These are phyloP conservation scores for Hylodesmum podocarpum DNA, from an alignment of 306 rosid genomes.

Conservation along the genomic window DNA sequence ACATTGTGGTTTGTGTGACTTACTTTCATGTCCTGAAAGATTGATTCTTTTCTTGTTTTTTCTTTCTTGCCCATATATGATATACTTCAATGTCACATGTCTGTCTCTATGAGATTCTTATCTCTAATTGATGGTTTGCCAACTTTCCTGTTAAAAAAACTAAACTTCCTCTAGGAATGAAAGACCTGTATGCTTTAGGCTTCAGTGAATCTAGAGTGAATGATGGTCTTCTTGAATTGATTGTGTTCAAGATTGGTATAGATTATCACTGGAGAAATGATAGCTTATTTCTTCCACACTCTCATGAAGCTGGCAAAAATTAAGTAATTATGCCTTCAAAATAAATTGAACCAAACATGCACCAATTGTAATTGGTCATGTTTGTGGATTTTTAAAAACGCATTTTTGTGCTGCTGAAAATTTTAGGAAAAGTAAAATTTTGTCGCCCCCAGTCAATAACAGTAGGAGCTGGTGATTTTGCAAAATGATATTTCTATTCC, in stretches of 20 bases:
- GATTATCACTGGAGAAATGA: background rate
- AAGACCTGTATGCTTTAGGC: background rate
- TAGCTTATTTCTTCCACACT: background rate
- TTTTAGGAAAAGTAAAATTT: background rate
- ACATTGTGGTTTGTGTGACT: constrained; percentile 8
- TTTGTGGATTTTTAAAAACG: background rate
- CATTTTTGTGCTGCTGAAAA: background rate
- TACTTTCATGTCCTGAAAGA: background rate
- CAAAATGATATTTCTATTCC: background rate
- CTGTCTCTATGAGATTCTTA: constrained; percentile 2
- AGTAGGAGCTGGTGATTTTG: background rate
- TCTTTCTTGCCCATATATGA: background rate
- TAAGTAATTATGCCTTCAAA: background rate
- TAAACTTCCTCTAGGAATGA: constrained; percentile 4
- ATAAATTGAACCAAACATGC: background rate
- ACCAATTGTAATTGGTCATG: background rate
- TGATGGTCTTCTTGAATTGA: background rate
- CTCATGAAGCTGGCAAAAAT: background rate
- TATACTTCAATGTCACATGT: constrained; percentile 10
- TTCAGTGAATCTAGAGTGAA: background rate
- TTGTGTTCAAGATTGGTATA: background rate
- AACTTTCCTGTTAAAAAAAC: background rate
- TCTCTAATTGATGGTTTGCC: constrained; percentile 7
- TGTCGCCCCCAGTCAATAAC: background rate
- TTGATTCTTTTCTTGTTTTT: background rate